Evolutionary conservation across 805 yeast genomes (phyloP).

Genomic region (Suhomyces prunicola): DNA sequence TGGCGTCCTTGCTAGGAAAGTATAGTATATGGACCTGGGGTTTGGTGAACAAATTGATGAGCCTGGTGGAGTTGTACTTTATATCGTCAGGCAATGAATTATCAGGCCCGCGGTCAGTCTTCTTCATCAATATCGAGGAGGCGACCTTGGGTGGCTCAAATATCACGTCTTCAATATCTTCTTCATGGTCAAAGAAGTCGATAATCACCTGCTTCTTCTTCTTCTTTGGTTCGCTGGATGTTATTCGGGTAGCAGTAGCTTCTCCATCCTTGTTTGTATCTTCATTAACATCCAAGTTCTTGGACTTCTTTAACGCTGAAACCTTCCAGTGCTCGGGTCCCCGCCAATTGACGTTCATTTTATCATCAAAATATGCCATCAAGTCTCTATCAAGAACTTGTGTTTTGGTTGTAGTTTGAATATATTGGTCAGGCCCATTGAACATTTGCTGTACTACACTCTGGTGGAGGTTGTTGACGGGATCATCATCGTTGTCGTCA

Average conservation of each 20-base stretch:
- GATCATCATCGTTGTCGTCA: conserved; percentile 5
- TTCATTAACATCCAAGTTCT: conserved; percentile 18
- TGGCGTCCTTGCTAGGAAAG: conserved; percentile 10
- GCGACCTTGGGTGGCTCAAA: conserved; percentile 32
- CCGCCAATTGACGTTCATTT: conserved; percentile 73
- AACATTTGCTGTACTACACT: conserved; percentile 13
- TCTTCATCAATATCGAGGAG: conserved; percentile 19
- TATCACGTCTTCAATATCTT: conserved; percentile 30
- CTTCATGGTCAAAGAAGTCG: conserved; percentile 33
- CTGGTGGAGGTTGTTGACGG: conserved; percentile 10
- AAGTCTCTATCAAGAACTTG: conserved; percentile 55
- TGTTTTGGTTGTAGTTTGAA: conserved; percentile 12
- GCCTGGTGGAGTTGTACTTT: conserved; percentile 64
- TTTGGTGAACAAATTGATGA: conserved; percentile 66
- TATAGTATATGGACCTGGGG: conserved; percentile 47
- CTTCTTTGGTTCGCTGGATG: conserved; percentile 7
- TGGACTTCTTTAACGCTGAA: conserved; percentile 49
- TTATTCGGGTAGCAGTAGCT: background rate
- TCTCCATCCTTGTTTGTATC: conserved; percentile 3
- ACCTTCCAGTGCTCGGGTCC: conserved; percentile 94
- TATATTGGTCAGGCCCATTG: conserved; percentile 12
- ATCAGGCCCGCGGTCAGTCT: conserved; percentile 33
- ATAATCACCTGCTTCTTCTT: conserved; percentile 19
- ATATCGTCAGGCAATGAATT: conserved; percentile 70
- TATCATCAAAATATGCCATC: conserved; percentile 78